Base-by-base conservation (phyloP, 208 protist genomes). In the Trypanosoma theileri region DNA sequence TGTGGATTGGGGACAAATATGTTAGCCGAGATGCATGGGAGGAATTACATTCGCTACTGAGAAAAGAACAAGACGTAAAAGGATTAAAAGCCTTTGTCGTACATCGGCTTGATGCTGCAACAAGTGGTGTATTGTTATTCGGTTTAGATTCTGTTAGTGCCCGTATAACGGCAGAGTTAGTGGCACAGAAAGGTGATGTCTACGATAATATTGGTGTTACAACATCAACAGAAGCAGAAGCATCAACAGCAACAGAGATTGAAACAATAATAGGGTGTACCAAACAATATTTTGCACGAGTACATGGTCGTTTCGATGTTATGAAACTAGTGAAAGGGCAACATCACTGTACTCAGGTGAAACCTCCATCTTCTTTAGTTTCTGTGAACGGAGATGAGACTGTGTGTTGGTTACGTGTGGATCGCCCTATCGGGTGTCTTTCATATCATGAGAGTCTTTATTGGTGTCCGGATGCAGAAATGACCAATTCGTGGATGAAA, bases 111-210 rank as follows among this genome's bases (percentile, higher is more conserved):
- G 93, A 97, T 59, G 84, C 78, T 0, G 81, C 81, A 7, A 97
- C 93, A 24, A 95, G 89, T 66, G 93, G 93, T 35, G 85, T 97
- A 13, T 75, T 96, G 2, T 46, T 94, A 10, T 96, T 94, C 41
- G 88, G 73, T 3, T 67, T 95, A 3, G 76, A 90, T 62, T 74
- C 70, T 26, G 53, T 56, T 1, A 76, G 74, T 19, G 84, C 89
- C 8, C 73, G 81, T 1, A 59, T 71, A 19, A 82, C 77, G 24
- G 76, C 89, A 0, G 69, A 61, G 21, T 55, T 80, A 11, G 70
- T 92, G 8, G 57, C 86, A 4, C 73, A 83, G 65, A 90, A 89
- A 59, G 12, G 42, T 16, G 51, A 50, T n/a, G 42, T 28, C 24
- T 44, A 45, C 17, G 22, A 16, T 13, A 26, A 66, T 22, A 14